Conservation (phyloP, 345 rosid species). For the Clausena lansium region DNA sequence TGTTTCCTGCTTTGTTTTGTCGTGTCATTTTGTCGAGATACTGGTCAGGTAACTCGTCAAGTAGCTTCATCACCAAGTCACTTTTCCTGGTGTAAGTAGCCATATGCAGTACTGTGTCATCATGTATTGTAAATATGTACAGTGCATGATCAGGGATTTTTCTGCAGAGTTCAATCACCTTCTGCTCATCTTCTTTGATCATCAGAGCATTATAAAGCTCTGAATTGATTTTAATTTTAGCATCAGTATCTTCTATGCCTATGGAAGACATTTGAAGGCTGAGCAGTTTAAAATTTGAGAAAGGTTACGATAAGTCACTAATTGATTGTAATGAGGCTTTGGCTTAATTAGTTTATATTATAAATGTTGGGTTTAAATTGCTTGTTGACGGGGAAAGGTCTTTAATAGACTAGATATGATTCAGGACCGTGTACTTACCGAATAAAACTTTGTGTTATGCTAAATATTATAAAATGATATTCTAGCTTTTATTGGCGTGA, state of each 20-base stretch:
- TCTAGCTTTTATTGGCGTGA: neutral
- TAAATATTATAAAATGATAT: no score
- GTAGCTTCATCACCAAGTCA: neutral
- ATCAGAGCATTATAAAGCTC: neutral
- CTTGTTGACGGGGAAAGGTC: neutral
- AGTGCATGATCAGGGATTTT: constrained; percentile 9
- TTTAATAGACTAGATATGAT: neutral
- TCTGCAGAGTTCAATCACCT: constrained; percentile 11
- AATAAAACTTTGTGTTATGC: neutral
- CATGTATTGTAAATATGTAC: neutral
- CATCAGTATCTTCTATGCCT: neutral
- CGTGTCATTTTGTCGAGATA: constrained; percentile 8
- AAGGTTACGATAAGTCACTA: neutral
- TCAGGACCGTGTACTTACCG: neutral
- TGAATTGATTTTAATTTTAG: neutral
- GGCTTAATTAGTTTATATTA: neutral
- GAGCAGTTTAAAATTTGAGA: neutral
- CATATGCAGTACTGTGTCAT: constrained; percentile 12
- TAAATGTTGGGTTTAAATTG: neutral
- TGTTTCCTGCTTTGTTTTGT: constrained; percentile 15
- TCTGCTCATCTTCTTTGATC: constrained; percentile 1
- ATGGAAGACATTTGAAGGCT: neutral
- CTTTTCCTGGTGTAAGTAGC: neutral
- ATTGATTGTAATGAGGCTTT: neutral
- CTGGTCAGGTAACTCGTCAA: constrained; percentile 11